Evolutionary conservation across 768 basidiomycete genomes (phyloP).

Genomic region (Strobilomyces dryophilus): DNA sequence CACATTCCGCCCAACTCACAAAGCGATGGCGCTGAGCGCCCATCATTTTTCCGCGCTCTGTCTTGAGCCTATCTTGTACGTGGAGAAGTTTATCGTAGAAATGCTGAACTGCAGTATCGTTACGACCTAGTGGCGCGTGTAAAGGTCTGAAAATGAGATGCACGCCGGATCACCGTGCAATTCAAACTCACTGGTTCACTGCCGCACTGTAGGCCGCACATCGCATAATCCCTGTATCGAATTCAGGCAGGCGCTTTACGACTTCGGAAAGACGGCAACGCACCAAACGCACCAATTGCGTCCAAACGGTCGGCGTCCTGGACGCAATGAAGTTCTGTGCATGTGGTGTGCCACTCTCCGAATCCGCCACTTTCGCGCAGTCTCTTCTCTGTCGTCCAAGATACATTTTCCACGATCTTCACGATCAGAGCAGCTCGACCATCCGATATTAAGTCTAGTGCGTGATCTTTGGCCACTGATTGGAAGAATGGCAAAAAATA

Average conservation of each 20-base stretch:
- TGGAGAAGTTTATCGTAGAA: constrained; percentile 84
- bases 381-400: constrained; percentile 81
- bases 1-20: constrained; percentile 36
- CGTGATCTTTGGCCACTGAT: constrained; percentile 37
- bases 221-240: constrained; percentile 51
- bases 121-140: constrained; percentile 44
- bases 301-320: constrained; percentile 79
- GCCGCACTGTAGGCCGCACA: constrained; percentile 62
- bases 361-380: constrained; percentile 51
- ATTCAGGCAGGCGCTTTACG: neutral
- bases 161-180: neutral
- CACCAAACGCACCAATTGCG: constrained; percentile 80
- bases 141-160: constrained; percentile 33
- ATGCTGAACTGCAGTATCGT: constrained; percentile 67
- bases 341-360: constrained; percentile 65
- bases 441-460: constrained; percentile 54
- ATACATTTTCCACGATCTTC: constrained; percentile 71
- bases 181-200: constrained; percentile 42
- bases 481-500: constrained; percentile 68
- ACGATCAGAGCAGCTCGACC: constrained; percentile 55
- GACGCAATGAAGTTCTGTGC: constrained; percentile 75
- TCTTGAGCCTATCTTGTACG: constrained; percentile 74
- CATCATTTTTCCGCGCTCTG: constrained; percentile 59
- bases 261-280: neutral
- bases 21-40: constrained; percentile 70